phyloP scores from a whole-genome alignment of 1,284 basidiomycete species.

The Naganishia cerealis region DNA sequence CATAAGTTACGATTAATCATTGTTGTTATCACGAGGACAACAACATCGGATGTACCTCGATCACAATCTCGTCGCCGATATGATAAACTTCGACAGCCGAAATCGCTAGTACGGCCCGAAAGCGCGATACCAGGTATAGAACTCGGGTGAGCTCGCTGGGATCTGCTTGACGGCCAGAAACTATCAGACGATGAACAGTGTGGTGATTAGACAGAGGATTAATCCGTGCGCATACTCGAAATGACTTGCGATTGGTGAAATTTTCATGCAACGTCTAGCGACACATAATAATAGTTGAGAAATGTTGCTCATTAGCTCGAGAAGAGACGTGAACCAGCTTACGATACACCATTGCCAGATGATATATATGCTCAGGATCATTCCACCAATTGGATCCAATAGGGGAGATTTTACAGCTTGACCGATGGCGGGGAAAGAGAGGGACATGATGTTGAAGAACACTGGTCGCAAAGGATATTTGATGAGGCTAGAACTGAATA shows the following conservation, averaged over 20 bases:
- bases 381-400: slow-evolving; percentile 57
- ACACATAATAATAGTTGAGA: neutral
- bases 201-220: neutral
- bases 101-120: slow-evolving; percentile 52
- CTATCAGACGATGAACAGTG: slow-evolving; percentile 29
- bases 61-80: slow-evolving; percentile 55
- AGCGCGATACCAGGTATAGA: slow-evolving; percentile 57
- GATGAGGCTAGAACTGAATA: neutral
- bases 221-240: slow-evolving; percentile 23
- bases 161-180: slow-evolving; percentile 47
- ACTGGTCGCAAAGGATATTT: slow-evolving; percentile 36
- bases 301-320: neutral
- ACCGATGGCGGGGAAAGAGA: slow-evolving; percentile 58
- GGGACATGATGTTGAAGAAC: slow-evolving; percentile 60
- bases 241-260: slow-evolving; percentile 52
- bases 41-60: slow-evolving; percentile 46
- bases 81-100: slow-evolving; percentile 54
- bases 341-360: slow-evolving; percentile 52
- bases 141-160: slow-evolving; percentile 50
- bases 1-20: no score
- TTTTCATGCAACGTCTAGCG: slow-evolving; percentile 54
- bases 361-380: slow-evolving; percentile 56
- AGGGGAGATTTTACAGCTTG: slow-evolving; percentile 44
- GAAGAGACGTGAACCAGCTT: neutral
- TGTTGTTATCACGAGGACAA: neutral